phyloP scores from a whole-genome alignment of 345 rosid species.

The Crucihimalaya himalaica region DNA sequence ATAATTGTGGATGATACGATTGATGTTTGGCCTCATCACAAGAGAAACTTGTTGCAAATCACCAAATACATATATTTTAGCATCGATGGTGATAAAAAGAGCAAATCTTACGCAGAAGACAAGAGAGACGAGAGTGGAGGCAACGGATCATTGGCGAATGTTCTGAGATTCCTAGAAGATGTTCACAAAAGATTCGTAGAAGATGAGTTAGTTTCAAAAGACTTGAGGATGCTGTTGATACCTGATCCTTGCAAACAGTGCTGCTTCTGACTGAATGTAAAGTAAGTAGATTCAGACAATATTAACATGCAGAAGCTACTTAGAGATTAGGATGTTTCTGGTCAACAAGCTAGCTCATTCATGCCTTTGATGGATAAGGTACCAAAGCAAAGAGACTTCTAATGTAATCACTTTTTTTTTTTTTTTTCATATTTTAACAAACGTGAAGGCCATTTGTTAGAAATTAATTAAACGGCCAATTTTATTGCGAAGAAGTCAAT shows the following conservation, averaged over 20 bases:
- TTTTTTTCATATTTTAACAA: not conserved
- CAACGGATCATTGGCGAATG: conserved; percentile 8
- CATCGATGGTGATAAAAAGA: not conserved
- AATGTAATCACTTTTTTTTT: not conserved
- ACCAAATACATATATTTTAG: not conserved
- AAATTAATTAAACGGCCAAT: not conserved
- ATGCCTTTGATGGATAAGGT: too few species aligned
- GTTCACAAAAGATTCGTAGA: conserved; percentile 6
- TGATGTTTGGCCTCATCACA: conserved; percentile 15
- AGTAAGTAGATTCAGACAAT: not conserved
- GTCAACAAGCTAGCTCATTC: too few species aligned
- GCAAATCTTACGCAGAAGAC: conserved; percentile 24
- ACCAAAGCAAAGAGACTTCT: not conserved
- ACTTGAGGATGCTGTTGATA: conserved; percentile 15
- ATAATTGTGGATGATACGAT: conserved; percentile 23
- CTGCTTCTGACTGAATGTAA: not conserved
- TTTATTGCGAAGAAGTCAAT: not conserved
- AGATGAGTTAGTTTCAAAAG: not conserved
- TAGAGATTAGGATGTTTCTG: not conserved
- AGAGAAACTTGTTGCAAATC: conserved; percentile 24
- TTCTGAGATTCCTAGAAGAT: not conserved
- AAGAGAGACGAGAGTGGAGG: conserved; percentile 21
- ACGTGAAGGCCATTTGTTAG: too few species aligned
- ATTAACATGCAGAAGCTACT: not conserved
- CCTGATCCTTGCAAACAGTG: not conserved